Evolutionary conservation across 2,329 filamentous ascomycete species (phyloP).

Genomic region (Coniella vitis): DNA sequence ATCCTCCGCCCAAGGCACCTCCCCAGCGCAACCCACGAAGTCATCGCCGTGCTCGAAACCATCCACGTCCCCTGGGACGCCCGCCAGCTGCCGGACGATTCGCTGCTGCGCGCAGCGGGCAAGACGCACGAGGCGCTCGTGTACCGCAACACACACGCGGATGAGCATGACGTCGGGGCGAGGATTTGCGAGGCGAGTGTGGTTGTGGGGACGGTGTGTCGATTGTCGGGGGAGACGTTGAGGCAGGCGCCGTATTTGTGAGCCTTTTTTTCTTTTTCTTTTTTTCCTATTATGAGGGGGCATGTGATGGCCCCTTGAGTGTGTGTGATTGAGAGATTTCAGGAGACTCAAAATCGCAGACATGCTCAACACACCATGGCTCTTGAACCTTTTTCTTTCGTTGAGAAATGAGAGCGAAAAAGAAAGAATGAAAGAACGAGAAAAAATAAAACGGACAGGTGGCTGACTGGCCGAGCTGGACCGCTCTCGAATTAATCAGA

Average conservation of each 20-base stretch:
- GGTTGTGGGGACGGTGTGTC: conserved; percentile 20
- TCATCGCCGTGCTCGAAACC: conserved; percentile 14
- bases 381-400: no score
- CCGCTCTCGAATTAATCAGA: conserved; percentile 11
- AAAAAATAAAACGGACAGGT: neutral
- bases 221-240: conserved; percentile 17
- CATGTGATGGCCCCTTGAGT: neutral
- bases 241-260: conserved; percentile 20
- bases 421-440: no score
- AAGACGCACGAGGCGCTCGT: conserved; percentile 11
- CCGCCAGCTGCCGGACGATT: neutral
- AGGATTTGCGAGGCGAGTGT: conserved; percentile 22
- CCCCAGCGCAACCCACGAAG: conserved; percentile 10
- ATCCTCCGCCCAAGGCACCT: conserved; percentile 2
- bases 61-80: conserved; percentile 14
- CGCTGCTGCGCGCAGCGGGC: neutral
- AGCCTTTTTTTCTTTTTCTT: neutral
- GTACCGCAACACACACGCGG: conserved; percentile 9
- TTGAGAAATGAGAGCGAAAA: no score
- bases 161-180: conserved; percentile 11
- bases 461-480: no score
- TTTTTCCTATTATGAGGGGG: neutral
- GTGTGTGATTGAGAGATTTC: no score
- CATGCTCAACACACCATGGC: no score
- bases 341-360: no score